Percentiles rank a stretch among this genome's conserved stretches.
Evolutionary conservation across 495 filamentous ascomycete genomes (phyloP).

Genomic region (Cenococcum geophilum): DNA sequence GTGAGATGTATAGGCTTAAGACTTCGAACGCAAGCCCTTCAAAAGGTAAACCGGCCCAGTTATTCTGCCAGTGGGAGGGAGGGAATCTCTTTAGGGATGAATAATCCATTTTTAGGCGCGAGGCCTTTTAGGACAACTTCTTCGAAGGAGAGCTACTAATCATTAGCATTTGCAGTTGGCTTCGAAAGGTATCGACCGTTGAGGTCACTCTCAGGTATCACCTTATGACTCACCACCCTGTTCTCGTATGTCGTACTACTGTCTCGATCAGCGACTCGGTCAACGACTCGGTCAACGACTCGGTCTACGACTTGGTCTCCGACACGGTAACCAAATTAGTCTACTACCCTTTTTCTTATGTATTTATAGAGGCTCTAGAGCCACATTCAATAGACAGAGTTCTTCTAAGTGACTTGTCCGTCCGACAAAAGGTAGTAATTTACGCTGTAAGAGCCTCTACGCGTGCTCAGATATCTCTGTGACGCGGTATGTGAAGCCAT

Average conservation of each 20-base stretch:
- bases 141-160: slow-evolving; percentile 77
- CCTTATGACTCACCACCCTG: no score
- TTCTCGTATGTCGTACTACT: no score
- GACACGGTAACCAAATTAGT: no score
- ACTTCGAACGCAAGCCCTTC: slow-evolving; percentile 71
- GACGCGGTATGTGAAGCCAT: slow-evolving; percentile 52
- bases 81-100: slow-evolving; percentile 83
- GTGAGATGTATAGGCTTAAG: slow-evolving; percentile 73
- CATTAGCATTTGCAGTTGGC: slow-evolving; percentile 3
- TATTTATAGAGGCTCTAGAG: no score
- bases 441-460: slow-evolving; percentile 75
- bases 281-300: no score
- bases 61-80: slow-evolving; percentile 55
- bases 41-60: slow-evolving; percentile 72
- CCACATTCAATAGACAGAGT: no score
- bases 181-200: not conserved
- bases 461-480: slow-evolving; percentile 74
- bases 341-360: no score
- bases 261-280: no score
- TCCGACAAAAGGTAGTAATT: slow-evolving; percentile 29
- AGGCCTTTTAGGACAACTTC: slow-evolving; percentile 86
- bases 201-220: no score
- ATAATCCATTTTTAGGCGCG: slow-evolving; percentile 80
- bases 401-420: no score
- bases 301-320: no score